Evolutionary conservation across 1,284 basidiomycete genomes (phyloP), one percentile per base, ranked within the genome.

Genomic region (Gomphus bonarii): DNA sequence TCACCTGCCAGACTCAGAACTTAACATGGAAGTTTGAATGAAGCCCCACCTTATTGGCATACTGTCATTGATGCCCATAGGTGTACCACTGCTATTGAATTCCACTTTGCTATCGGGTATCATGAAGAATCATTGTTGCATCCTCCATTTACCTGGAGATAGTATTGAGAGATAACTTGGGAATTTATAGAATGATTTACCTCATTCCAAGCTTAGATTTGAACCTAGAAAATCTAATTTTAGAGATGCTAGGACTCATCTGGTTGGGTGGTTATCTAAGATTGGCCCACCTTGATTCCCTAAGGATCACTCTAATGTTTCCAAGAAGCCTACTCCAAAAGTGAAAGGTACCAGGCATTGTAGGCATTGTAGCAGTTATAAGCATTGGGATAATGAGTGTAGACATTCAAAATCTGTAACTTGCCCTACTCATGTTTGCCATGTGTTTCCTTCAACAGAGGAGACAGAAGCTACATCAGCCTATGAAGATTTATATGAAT

Each of bases 331-430:
- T 20, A 72, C 70, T 2, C 70, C 69, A 0, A 60, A 64, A 49
- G 42, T 59, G 0, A 65, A 65, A 49, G 65, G 66, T 7, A 66
- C 65, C 16, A 44, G 68, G 38, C 69, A 70, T 0, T 73, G 72
- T 60, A 58, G 65, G n/a, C 67, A 70, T 33, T 74, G 72, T 54
- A 69, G 71, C 9, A 70, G 68, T 35, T 61, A 52, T 1, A 66
- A 66, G n/a, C 70, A 73, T 36, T 73, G 71, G 72, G 69, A 73
- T 50, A 42, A 57, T 8, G 64, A 66, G 57, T 70, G 68, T 53
- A 64, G 61, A 42, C 60, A 69, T 53, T 52, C 58, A 1, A 54
- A 22, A 18, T 35, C 20, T 33, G 3, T n/a, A n/a, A n/a, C n/a
- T n/a, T n/a, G n/a, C n/a, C n/a, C n/a, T n/a, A n/a, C n/a, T n/a